phyloP scores from a whole-genome alignment of 352 stramenopile genomes.

The Thalassiosira exigua region DNA sequence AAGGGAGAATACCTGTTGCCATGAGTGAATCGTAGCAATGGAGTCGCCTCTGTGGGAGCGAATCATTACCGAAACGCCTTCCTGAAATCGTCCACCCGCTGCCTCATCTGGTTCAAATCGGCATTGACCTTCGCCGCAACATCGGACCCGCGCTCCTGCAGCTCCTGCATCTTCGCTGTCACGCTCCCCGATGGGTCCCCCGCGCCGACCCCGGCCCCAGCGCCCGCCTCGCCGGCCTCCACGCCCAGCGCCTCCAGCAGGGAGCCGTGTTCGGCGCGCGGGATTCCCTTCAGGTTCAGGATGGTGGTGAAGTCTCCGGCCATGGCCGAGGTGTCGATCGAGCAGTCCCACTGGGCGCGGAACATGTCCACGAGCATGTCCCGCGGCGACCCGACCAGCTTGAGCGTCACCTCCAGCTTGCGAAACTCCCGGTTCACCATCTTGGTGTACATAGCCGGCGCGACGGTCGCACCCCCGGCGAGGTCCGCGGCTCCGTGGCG shows the following conservation, averaged over 20 bases:
- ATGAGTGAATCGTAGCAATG: too few species aligned
- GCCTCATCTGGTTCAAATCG: slow-evolving; percentile 82
- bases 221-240: slow-evolving; percentile 70
- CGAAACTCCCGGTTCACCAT: slow-evolving; percentile 95
- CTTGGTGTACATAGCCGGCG: slow-evolving; percentile 94
- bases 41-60: too few species aligned
- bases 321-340: slow-evolving; percentile 84
- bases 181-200: slow-evolving; percentile 60
- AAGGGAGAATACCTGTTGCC: too few species aligned
- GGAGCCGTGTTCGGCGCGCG: slow-evolving; percentile 80
- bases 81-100: slow-evolving; percentile 82
- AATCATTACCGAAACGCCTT: slow-evolving; percentile 69
- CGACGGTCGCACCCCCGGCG: slow-evolving; percentile 74
- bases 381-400: slow-evolving; percentile 95
- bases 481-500: slow-evolving; percentile 22
- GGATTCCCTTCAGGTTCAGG: slow-evolving; percentile 94
- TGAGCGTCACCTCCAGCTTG: slow-evolving; percentile 96
- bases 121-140: slow-evolving; percentile 75
- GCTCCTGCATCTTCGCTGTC: slow-evolving; percentile 72
- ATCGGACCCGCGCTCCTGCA: slow-evolving; percentile 68
- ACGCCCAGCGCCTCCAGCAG: slow-evolving; percentile 85
- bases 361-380: slow-evolving; percentile 96
- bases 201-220: slow-evolving; percentile 42
- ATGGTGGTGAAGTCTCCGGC: slow-evolving; percentile 92
- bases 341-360: slow-evolving; percentile 92